Percentiles rank a stretch among this genome's conserved stretches.
These are phyloP conservation scores for Botrytis galanthina DNA, from an alignment of 2,329 filamentous ascomycete species.

Conservation along the genomic window DNA sequence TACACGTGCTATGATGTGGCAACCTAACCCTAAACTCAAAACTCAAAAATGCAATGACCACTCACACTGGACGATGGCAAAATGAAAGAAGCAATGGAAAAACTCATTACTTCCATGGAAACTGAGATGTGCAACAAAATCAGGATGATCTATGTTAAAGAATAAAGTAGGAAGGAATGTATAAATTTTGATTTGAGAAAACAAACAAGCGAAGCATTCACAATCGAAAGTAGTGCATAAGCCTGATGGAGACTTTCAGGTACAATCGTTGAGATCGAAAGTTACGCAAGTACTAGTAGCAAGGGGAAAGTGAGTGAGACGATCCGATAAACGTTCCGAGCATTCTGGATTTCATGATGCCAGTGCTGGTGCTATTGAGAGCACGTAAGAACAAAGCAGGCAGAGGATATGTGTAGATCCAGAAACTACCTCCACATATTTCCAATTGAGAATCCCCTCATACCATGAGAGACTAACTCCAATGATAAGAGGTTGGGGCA, in stretches of 20 bases:
- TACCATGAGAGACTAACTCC: not conserved
- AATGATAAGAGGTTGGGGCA: not conserved
- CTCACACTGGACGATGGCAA: not conserved
- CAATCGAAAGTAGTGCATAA: not conserved
- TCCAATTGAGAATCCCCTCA: not conserved
- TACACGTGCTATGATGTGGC: conserved; percentile 14
- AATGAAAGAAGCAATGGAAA: not conserved
- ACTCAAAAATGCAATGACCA: conserved; percentile 2
- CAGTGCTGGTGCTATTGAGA: not conserved
- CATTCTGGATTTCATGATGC: not conserved
- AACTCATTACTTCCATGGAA: not conserved
- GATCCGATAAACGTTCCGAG: not conserved
- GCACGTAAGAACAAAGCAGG: not conserved
- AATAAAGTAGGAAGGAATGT: not conserved
- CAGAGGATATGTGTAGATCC: not conserved
- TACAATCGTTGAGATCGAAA: not conserved
- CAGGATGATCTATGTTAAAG: not conserved
- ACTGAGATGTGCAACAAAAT: conserved; percentile 7
- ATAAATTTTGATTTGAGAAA: not conserved
- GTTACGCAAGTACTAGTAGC: not conserved
- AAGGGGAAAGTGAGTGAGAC: not conserved
- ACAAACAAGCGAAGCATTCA: not conserved
- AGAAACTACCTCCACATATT: not conserved
- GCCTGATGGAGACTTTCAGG: not conserved
- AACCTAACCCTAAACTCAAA: not conserved